phyloP scores from a whole-genome alignment of 2,329 filamentous ascomycete genomes.

The Verticillium isaacii region DNA sequence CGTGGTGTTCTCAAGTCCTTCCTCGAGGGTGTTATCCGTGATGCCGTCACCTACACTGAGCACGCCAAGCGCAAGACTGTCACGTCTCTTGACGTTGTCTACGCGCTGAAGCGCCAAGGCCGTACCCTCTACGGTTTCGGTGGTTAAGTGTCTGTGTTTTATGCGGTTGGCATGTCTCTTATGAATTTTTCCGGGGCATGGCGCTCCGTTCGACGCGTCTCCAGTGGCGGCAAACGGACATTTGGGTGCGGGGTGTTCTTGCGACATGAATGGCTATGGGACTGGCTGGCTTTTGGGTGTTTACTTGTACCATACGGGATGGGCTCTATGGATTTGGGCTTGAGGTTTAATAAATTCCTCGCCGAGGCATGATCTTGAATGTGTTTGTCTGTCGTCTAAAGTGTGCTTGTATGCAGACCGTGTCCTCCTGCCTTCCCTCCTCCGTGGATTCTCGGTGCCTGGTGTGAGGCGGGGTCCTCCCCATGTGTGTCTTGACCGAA shows the following conservation, averaged over 20 bases:
- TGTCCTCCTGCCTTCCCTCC: not conserved
- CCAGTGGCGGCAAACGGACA: conserved; percentile 1
- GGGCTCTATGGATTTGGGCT: conserved; percentile 23
- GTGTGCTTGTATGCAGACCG: not conserved
- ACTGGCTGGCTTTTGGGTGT: conserved; percentile 37
- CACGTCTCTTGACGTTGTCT: conserved; percentile 64
- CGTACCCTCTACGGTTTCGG: conserved; percentile 85
- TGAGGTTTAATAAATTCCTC: conserved; percentile 12
- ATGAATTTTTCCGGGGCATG: conserved; percentile 21
- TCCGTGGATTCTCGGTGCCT: not conserved
- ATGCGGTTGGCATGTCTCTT: conserved; percentile 24
- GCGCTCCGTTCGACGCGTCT: conserved; percentile 4
- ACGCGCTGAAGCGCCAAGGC: conserved; percentile 64
- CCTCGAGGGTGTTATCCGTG: conserved; percentile 72
- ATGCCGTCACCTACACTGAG: conserved; percentile 74
- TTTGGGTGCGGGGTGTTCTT: conserved; percentile 25
- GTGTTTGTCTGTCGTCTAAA: not conserved
- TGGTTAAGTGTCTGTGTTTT: conserved; percentile 54
- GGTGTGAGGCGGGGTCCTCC: no score
- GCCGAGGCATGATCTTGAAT: conserved; percentile 8
- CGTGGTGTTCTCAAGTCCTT: conserved; percentile 74
- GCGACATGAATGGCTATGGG: conserved; percentile 34
- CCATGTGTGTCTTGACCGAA: no score
- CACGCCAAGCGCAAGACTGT: conserved; percentile 80
- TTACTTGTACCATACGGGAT: conserved; percentile 37